Evolutionary conservation across 352 stramenopile species (phyloP), one percentile per base, ranked within the genome.

Genomic region (Phytopythium kandeliae): DNA sequence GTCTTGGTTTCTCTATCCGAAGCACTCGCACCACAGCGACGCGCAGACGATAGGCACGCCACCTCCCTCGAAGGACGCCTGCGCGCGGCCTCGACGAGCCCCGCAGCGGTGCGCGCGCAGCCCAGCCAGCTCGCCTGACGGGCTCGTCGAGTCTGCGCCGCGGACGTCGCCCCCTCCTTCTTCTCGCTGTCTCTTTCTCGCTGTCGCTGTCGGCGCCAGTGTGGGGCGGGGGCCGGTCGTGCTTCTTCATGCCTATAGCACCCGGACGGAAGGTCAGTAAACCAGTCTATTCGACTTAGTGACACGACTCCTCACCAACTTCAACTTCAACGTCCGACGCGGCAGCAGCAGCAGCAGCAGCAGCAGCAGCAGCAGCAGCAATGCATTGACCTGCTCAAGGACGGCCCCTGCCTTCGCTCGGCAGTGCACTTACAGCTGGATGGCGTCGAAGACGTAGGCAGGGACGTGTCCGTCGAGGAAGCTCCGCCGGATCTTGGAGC

Each of bases 361-460:
- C n/a, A n/a, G n/a, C n/a, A n/a, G n/a, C n/a, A n/a, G n/a, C n/a
- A n/a, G n/a, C n/a, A n/a, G n/a, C n/a, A n/a, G n/a, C n/a, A n/a
- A n/a, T n/a, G n/a, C 28, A 4, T 31, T 31, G 28, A 31, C 28
- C 28, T n/a, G n/a, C n/a, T n/a, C n/a, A n/a, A n/a, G n/a, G n/a
- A n/a, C n/a, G n/a, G n/a, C n/a, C n/a, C n/a, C n/a, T n/a, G 33
- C 7, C 11, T 37, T 12, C 10, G 10, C 10, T 36, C 33, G 33
- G 10, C 11, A 37, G 35, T 11, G 15, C 35, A 22, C 35, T 40
- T 71, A 86, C 22, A 93, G 64, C 65, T 89, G 76, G 53, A 96
- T 86, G 22, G 86, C 84, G 47, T 96, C 86, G 54, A 96, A 96
- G 37, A 96, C 69, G 57, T 95, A 95, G n/a, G 83, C 77, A 35